Base-by-base conservation (phyloP, 179 eudicot genomes). In the Spergularia azorica region DNA sequence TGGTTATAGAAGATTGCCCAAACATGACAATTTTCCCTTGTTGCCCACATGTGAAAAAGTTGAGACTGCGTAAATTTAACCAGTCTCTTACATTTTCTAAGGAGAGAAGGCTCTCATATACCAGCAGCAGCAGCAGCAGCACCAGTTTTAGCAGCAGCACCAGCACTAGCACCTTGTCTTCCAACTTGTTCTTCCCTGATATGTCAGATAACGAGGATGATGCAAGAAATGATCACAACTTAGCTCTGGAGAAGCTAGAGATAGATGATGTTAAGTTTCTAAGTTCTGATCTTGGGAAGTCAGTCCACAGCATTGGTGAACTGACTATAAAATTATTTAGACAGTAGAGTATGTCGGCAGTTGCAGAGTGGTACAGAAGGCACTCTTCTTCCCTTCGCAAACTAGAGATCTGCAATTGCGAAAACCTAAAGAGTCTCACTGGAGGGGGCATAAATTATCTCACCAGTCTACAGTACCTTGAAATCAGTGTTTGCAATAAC, bases 341-440 rank as follows among this genome's bases (percentile, higher is more conserved):
- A 6, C 66, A 58, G 67, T 48, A 60, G 39, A 51, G 20, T 69
- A 50, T 70, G 39, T 50, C 62, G 6, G 17, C 6, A 21, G n/a
- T 32, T 21, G 52, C 10, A 6, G 52, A 60, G 21, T 14, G 10
- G 41, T 50, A 4, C 18, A 10, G 1, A 10, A 61, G 36, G 9
- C 39, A 48, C 9, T 18, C 26, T 26, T 26, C 79, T 43, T 46
- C 59, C 3, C 26, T 77, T 60, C 0, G 6, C 6, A 0, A 5
- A 3, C 51, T 77, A 13, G 1, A 0, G 1, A 21, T 77, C 0
- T 0, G 0, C 0, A 0, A 1, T 12, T 70, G 70, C 41, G 5
- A 13, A 18, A 71, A 71, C 17, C 21, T 78, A 4, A 57, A 10
- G 64, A 81, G 70, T 67, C 36, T 54, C 68, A 61, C 3, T 0